Evolutionary conservation across 2,329 filamentous ascomycete species (phyloP), one percentile per base, ranked within the genome.

Genomic region (Cryphonectria parasitica): DNA sequence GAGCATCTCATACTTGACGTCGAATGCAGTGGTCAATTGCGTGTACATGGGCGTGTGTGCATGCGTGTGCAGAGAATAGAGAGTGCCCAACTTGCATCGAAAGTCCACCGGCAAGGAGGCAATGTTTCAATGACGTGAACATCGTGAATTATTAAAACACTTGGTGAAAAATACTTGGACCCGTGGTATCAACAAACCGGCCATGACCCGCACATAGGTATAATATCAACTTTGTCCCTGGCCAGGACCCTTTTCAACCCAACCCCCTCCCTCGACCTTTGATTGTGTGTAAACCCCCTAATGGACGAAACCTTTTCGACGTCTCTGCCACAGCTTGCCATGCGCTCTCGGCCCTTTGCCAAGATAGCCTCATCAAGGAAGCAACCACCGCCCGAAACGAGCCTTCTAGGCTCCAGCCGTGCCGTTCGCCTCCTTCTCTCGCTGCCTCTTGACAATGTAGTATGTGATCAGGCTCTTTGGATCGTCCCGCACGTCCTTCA

Each of bases 391-490:
- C 5, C 45, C 28, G 36, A 52, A 68, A 56, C 56, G 66, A 36
- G 56, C 34, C 15, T 60, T 58, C 71, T 72, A 72, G 31, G 66
- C 71, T 67, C 28, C 45, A 11, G 58, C 31, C 31, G 58, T 41
- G 22, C 65, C 52, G 17, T 39, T 68, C 2, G 36, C 65, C 31
- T 70, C 74, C 34, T 41, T 41, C 80, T 91, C 89, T 67, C 88
- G 82, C 80, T 91, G 89, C 78, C 86, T 85, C 84, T 91, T 91
- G 56, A 92, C 92, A 76, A 94, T 91, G 79, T 94, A 95, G 78
- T 95, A 95, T 13, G 91, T 94, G 75, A 95, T 90, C 72, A 95
- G 79, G 74, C 90, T 94, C 83, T 93, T 88, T 31, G 91, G 89
- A 74, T 93, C 91, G 74, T 94, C 91, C 76, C 88, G 87, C 43